Conservation (phyloP, 306 rosid genomes). For the Glycine soja region DNA sequence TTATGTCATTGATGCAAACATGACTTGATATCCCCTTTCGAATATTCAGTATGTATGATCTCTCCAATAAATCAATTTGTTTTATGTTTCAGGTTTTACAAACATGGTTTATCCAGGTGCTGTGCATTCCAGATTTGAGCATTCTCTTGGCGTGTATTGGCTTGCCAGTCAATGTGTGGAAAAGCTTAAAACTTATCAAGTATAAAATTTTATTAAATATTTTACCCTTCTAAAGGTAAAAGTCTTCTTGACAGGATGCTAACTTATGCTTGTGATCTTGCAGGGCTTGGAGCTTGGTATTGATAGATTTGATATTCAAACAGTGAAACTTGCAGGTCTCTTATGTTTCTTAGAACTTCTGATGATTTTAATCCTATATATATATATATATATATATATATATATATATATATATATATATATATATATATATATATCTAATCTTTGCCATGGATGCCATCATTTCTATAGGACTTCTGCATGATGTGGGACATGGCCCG, state of each 20-base stretch:
- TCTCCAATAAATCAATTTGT: conserved; percentile 42
- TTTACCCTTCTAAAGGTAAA: conserved; percentile 9
- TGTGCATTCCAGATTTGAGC: conserved; percentile 91
- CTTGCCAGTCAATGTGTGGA: conserved; percentile 86
- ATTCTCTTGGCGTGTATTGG: conserved; percentile 96
- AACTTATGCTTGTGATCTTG: conserved; percentile 41
- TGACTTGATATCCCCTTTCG: conserved; percentile 27
- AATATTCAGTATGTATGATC: conserved; percentile 21
- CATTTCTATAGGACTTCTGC: conserved; percentile 77
- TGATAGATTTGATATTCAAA: conserved; percentile 80
- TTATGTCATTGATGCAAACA: conserved; percentile 10
- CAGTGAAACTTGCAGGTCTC: conserved; percentile 93
- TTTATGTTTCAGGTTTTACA: conserved; percentile 68
- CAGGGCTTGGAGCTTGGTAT: conserved; percentile 92
- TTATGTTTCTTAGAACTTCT: conserved; percentile 19
- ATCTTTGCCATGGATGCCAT: conserved; percentile 18
- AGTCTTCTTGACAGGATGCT: not conserved
- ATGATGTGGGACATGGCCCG: conserved; percentile 98
- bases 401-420: conserved; percentile 15
- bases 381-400: not conserved
- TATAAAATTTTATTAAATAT: conserved; percentile 43
- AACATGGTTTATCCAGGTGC: conserved; percentile 95
- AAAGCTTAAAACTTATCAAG: conserved; percentile 74
- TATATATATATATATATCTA: not conserved
- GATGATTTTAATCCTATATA: conserved; percentile 26